These are phyloP conservation scores for Amphibolis antarctica DNA, from an alignment of 106 monocot species.

Conservation along the genomic window DNA sequence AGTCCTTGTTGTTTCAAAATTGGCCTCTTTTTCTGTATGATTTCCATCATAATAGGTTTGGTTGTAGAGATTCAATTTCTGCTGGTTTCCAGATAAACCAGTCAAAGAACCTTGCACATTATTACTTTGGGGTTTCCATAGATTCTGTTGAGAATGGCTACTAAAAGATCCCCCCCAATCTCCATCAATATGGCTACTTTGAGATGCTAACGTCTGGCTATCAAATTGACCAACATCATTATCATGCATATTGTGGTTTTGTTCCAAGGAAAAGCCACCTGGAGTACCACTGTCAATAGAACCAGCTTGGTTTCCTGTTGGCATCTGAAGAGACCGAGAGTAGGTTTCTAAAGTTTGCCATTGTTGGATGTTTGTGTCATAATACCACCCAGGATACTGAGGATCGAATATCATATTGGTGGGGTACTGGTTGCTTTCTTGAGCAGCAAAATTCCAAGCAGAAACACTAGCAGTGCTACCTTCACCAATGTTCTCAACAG, in stretches of 20 bases:
- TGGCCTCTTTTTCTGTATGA: background rate
- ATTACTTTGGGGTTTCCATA: slow-evolving; percentile 30
- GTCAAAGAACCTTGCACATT: slow-evolving; percentile 7
- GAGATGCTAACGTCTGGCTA: slow-evolving; percentile 1
- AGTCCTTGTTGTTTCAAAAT: background rate
- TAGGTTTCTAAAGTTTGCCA: slow-evolving; percentile 85
- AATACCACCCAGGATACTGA: slow-evolving; percentile 91
- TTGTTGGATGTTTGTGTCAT: slow-evolving; percentile 69
- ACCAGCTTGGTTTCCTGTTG: slow-evolving; percentile 5
- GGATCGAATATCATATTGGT: slow-evolving; percentile 90
- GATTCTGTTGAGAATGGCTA: slow-evolving; percentile 13
- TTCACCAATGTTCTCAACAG: slow-evolving; percentile 42
- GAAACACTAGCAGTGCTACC: slow-evolving; percentile 18
- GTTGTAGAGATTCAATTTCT: background rate
- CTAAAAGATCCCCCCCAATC: slow-evolving; percentile 21
- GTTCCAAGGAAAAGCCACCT: background rate
- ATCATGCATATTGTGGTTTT: background rate
- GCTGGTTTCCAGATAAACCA: background rate
- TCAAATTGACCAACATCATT: slow-evolving; percentile 10
- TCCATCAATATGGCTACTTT: slow-evolving; percentile 7
- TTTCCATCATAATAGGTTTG: background rate
- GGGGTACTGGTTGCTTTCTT: slow-evolving; percentile 44
- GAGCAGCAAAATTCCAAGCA: slow-evolving; percentile 28
- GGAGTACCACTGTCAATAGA: slow-evolving; percentile 1
- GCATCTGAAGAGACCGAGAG: slow-evolving; percentile 18